Percentiles rank a stretch among this genome's conserved stretches.
These are phyloP conservation scores for Cyberlindnera euphorbiae DNA, from an alignment of 805 yeast species.

Conservation along the genomic window DNA sequence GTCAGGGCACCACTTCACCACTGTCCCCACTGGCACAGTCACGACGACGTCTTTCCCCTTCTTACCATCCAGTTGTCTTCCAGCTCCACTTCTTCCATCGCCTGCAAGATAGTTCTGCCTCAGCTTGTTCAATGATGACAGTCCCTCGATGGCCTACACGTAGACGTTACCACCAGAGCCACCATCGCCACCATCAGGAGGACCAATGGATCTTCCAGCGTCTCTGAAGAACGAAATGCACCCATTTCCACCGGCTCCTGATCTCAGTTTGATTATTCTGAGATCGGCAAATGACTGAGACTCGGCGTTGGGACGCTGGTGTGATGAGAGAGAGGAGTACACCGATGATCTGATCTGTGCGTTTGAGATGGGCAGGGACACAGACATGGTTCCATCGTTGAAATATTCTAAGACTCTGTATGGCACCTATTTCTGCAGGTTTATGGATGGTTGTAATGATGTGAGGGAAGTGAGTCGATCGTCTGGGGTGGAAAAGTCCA, in stretches of 20 bases:
- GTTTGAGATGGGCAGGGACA: slow-evolving; percentile 13
- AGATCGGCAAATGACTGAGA: slow-evolving; percentile 54
- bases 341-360: slow-evolving; percentile 29
- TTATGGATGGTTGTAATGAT: neutral
- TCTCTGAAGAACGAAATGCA: slow-evolving; percentile 81
- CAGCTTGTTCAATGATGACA: slow-evolving; percentile 67
- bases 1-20: slow-evolving; percentile 78
- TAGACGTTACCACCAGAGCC: slow-evolving; percentile 89
- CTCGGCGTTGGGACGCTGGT: slow-evolving; percentile 41
- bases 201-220: slow-evolving; percentile 80
- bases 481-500: neutral
- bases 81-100: slow-evolving; percentile 66
- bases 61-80: slow-evolving; percentile 81
- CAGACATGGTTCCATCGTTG: slow-evolving; percentile 9
- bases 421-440: slow-evolving; percentile 1
- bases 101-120: slow-evolving; percentile 65
- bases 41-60: slow-evolving; percentile 75
- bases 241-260: slow-evolving; percentile 92
- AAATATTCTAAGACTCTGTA: slow-evolving; percentile 7
- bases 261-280: slow-evolving; percentile 55
- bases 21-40: slow-evolving; percentile 90
- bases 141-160: slow-evolving; percentile 70
- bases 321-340: slow-evolving; percentile 31
- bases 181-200: slow-evolving; percentile 99
- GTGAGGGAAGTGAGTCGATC: neutral